Evolutionary conservation across 306 rosid genomes (phyloP).

Genomic region (Acacia crassicarpa): DNA sequence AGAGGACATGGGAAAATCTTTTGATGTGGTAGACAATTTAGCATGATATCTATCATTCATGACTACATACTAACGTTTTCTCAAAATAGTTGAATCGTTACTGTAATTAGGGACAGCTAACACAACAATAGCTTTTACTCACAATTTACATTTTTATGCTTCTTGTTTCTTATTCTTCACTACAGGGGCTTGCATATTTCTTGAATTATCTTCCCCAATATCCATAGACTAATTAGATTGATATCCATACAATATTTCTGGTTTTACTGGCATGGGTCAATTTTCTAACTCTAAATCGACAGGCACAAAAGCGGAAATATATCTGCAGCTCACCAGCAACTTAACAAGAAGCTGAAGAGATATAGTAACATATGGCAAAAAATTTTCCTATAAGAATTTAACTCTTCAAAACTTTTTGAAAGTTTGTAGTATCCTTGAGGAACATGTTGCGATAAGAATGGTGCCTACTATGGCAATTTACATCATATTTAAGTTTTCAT

Average conservation of each 20-base stretch:
- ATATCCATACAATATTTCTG: not conserved
- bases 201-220: not conserved
- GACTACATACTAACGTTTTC: slow-evolving; percentile 7
- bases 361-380: not conserved
- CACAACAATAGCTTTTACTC: not conserved
- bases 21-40: not conserved
- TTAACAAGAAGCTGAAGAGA: not conserved
- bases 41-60: not conserved
- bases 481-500: not conserved
- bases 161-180: not conserved
- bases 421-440: not conserved
- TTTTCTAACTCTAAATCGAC: not conserved
- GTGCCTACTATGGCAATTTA: not conserved
- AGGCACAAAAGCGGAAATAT: not conserved
- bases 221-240: no score
- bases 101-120: not conserved
- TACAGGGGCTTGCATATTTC: not conserved
- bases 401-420: not conserved
- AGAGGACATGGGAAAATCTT: not conserved
- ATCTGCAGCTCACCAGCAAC: not conserved
- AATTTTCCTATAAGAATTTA: not conserved
- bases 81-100: not conserved
- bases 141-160: not conserved
- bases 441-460: slow-evolving; percentile 5
- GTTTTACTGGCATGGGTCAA: not conserved